Percentiles rank a stretch among this genome's conserved stretches.
Conservation (phyloP, 768 basidiomycete species). For the Tephrocybe sp. region DNA sequence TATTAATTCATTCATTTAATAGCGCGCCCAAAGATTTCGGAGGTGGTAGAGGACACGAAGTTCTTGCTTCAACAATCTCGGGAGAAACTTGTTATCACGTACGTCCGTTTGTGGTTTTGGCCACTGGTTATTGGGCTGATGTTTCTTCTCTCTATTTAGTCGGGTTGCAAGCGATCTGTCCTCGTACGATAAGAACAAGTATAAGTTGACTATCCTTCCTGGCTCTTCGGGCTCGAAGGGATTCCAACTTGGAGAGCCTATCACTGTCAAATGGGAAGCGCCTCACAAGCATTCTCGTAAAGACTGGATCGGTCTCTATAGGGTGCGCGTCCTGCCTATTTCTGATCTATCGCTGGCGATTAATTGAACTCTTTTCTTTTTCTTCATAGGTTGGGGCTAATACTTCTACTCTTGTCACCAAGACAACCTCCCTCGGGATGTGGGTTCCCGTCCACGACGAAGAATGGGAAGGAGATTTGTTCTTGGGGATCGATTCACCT, state of each 20-base stretch:
- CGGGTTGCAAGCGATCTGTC: conserved; percentile 83
- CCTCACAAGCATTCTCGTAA: conserved; percentile 82
- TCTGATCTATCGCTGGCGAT: conserved; percentile 6
- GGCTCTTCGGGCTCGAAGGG: conserved; percentile 47
- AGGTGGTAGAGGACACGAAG: conserved; percentile 92
- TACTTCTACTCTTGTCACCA: conserved; percentile 77
- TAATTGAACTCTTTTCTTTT: conserved; percentile 2
- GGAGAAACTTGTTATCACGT: conserved; percentile 92
- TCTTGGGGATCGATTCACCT: conserved; percentile 43
- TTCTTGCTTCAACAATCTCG: conserved; percentile 86
- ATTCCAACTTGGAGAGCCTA: conserved; percentile 91
- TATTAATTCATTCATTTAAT: no score
- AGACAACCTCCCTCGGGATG: conserved; percentile 80
- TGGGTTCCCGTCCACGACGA: conserved; percentile 92
- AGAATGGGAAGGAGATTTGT: conserved; percentile 91
- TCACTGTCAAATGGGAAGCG: conserved; percentile 83
- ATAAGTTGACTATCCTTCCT: conserved; percentile 62
- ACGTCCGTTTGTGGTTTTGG: conserved; percentile 25
- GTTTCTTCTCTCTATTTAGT: conserved; percentile 34
- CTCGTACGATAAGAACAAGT: conserved; percentile 75
- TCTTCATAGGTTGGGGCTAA: conserved; percentile 76
- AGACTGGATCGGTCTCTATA: conserved; percentile 96
- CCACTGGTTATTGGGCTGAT: conserved; percentile 1
- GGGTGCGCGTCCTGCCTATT: conserved; percentile 40
- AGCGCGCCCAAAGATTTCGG: conserved; percentile 89